phyloP scores from a whole-genome alignment of 2,329 filamentous ascomycete genomes.

The Leptographium galeiforme region DNA sequence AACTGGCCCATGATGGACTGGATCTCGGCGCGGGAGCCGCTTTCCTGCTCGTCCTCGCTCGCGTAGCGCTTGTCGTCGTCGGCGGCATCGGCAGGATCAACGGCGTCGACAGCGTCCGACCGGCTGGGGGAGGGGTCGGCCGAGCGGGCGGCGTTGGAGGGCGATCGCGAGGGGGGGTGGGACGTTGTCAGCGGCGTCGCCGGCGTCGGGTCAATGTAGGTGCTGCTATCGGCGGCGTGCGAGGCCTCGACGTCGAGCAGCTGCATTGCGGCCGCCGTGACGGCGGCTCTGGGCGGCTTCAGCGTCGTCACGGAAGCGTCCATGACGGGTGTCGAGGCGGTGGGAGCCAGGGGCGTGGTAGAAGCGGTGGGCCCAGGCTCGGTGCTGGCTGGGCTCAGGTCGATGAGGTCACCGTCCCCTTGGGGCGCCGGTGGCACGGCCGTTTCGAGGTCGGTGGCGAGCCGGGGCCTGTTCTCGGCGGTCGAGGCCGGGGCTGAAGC shows the following conservation, averaged over 20 bases:
- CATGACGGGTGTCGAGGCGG: constrained; percentile 1
- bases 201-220: constrained; percentile 45
- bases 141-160: constrained; percentile 34
- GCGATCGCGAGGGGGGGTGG: constrained; percentile 44
- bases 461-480: too few species aligned
- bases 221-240: constrained; percentile 34
- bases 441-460: too few species aligned
- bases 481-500: too few species aligned
- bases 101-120: constrained; percentile 25
- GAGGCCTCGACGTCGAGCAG: constrained; percentile 33
- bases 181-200: constrained; percentile 36
- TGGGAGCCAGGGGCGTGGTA: too few species aligned
- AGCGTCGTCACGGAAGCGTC: constrained; percentile 32
- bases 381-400: too few species aligned
- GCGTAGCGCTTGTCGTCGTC: constrained; percentile 43
- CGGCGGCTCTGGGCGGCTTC: constrained; percentile 25
- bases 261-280: constrained; percentile 24
- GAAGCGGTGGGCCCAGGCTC: too few species aligned
- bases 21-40: constrained; percentile 70
- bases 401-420: too few species aligned
- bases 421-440: too few species aligned
- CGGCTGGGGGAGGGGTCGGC: constrained; percentile 34
- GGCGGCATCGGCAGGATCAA: constrained; percentile 34
- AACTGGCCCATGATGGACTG: constrained; percentile 98
- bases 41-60: constrained; percentile 52